Evolutionary conservation across 768 basidiomycete genomes (phyloP).

Genomic region (Cubamyces lactineus): DNA sequence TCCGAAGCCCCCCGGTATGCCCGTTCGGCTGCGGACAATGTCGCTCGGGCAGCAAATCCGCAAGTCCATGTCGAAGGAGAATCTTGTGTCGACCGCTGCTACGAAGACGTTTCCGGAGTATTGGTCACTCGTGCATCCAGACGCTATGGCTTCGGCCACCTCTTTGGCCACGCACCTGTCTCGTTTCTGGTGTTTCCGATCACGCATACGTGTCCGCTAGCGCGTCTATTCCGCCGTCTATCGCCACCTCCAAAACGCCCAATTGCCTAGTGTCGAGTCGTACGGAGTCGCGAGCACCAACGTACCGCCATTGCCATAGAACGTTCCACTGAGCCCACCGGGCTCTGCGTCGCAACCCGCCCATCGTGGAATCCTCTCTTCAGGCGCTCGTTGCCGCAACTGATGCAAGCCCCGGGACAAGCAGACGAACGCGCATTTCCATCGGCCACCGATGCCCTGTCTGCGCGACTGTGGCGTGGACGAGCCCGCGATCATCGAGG

Average conservation of each 20-base stretch:
- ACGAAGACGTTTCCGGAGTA: conserved; percentile 44
- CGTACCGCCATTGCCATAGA: conserved; percentile 56
- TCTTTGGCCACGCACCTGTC: conserved; percentile 77
- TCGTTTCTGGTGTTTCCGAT: conserved; percentile 69
- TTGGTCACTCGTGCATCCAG: conserved; percentile 72
- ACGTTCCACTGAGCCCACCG: conserved; percentile 74
- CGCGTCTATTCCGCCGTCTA: conserved; percentile 35
- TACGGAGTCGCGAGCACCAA: conserved; percentile 75
- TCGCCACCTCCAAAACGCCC: conserved; percentile 59
- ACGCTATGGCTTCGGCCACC: conserved; percentile 78
- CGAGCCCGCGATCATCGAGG: too few species aligned
- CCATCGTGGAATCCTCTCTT: conserved; percentile 94
- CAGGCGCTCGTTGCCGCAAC: conserved; percentile 87
- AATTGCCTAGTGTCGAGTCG: conserved; percentile 65
- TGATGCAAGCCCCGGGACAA: conserved; percentile 75
- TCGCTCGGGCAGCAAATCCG: conserved; percentile 69
- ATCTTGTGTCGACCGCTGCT: conserved; percentile 48
- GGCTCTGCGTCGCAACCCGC: conserved; percentile 70
- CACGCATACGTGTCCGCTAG: conserved; percentile 45
- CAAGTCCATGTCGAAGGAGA: conserved; percentile 72
- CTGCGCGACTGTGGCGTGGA: too few species aligned
- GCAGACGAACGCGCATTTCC: too few species aligned
- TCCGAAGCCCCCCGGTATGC: conserved; percentile 55
- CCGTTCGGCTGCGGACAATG: conserved; percentile 68
- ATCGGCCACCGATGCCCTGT: too few species aligned